These are phyloP conservation scores for Trypanosoma mega DNA, from an alignment of 208 protist genomes.

Conservation along the genomic window DNA sequence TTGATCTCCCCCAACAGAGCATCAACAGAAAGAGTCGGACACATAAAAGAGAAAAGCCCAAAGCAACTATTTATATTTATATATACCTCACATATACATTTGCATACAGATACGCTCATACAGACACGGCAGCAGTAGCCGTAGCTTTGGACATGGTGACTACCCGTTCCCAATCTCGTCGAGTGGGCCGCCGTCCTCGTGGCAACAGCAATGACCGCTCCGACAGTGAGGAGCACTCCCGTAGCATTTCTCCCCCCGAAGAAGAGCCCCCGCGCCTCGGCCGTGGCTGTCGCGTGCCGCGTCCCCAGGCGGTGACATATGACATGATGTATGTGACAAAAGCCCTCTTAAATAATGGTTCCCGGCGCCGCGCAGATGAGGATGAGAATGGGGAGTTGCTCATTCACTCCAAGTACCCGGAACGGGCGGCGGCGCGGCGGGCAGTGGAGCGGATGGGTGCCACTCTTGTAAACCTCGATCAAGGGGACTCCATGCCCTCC, in stretches of 20 bases:
- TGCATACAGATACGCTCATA: too few species aligned
- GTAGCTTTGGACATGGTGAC: too few species aligned
- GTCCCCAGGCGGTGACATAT: conserved; percentile 18
- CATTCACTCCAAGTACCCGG: conserved; percentile 56
- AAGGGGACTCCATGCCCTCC: conserved; percentile 11
- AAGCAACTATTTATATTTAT: too few species aligned
- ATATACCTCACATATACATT: too few species aligned
- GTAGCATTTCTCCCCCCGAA: too few species aligned
- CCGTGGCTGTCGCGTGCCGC: conserved; percentile 58
- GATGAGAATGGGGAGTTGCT: conserved; percentile 17
- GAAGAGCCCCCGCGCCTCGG: too few species aligned
- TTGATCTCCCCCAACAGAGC: too few species aligned
- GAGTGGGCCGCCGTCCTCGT: too few species aligned
- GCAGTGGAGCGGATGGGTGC: conserved; percentile 41
- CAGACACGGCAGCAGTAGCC: too few species aligned
- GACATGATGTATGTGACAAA: conserved; percentile 26
- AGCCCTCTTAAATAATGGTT: neutral
- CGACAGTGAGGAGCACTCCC: neutral
- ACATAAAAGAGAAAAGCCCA: too few species aligned
- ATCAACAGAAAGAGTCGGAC: too few species aligned
- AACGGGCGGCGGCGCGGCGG: conserved; percentile 57
- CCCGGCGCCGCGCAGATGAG: neutral
- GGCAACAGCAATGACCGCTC: neutral
- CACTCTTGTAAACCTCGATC: conserved; percentile 41
- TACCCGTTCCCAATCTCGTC: too few species aligned